A percentile compares a stretch with the other conserved stretches of the same genome.
Evolutionary conservation across 345 rosid genomes (phyloP).

Genomic region (Microthlaspi erraticum): DNA sequence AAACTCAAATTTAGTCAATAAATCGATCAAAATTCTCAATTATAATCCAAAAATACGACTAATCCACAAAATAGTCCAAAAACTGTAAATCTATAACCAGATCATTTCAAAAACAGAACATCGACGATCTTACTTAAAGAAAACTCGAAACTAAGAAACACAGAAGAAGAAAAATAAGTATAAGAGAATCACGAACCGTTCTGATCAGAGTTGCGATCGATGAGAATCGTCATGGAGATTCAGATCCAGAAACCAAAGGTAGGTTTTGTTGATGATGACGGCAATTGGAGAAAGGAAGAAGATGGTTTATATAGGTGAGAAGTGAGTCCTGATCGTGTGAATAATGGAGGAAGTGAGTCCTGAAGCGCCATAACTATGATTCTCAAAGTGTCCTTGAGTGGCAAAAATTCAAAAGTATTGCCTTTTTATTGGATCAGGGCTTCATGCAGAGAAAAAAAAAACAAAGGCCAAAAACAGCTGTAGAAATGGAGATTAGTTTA

Average conservation of each 20-base stretch:
- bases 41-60: not conserved
- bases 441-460: slow-evolving; percentile 27
- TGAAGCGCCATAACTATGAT: slow-evolving; percentile 37
- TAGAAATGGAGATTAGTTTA: not conserved
- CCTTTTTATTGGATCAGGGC: not conserved
- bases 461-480: slow-evolving; percentile 14
- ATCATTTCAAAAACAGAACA: not conserved
- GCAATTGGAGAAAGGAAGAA: slow-evolving; percentile 14
- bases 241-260: slow-evolving; percentile 4
- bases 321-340: slow-evolving; percentile 43
- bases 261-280: slow-evolving; percentile 43
- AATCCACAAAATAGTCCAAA: not conserved
- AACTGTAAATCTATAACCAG: not conserved
- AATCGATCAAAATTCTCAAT: not conserved
- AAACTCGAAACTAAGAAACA: not conserved
- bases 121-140: too few species aligned
- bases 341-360: slow-evolving; percentile 38
- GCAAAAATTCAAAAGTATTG: slow-evolving; percentile 18
- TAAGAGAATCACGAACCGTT: slow-evolving; percentile 27
- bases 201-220: slow-evolving; percentile 27
- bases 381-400: slow-evolving; percentile 32
- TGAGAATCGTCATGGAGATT: slow-evolving; percentile 39
- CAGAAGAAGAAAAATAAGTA: slow-evolving; percentile 6
- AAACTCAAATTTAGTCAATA: slow-evolving; percentile 5
- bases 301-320: slow-evolving; percentile 20